Conservation (phyloP, 208 protist species). For the Leishmania guyanensis region DNA sequence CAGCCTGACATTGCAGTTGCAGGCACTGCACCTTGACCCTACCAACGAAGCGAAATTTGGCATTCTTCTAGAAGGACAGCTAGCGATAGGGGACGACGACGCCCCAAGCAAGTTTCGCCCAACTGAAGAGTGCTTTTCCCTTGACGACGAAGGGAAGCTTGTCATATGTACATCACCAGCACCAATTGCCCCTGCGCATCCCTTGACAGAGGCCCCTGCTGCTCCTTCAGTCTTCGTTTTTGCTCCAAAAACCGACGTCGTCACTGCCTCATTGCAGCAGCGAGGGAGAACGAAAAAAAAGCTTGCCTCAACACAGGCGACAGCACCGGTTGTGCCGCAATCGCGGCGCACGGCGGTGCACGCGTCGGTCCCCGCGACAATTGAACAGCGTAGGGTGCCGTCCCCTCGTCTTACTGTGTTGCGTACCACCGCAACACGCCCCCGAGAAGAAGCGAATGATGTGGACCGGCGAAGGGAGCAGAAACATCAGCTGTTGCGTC, state of each 20-base stretch:
- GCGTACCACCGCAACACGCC: conserved; percentile 25
- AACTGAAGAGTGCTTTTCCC: conserved; percentile 44
- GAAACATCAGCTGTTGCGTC: conserved; percentile 8
- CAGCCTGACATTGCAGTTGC: conserved; percentile 56
- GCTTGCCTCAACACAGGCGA: not conserved
- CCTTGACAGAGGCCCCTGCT: conserved; percentile 4
- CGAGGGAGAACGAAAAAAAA: not conserved
- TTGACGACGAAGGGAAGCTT: conserved; percentile 60
- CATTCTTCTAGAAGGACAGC: conserved; percentile 30
- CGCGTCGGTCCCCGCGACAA: not conserved
- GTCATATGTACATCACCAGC: conserved; percentile 28
- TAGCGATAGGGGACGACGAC: not conserved
- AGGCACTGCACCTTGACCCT: conserved; percentile 40
- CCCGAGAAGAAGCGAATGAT: conserved; percentile 67
- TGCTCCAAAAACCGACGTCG: not conserved
- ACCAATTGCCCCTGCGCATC: not conserved
- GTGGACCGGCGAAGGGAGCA: conserved; percentile 29
- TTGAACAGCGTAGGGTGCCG: not conserved
- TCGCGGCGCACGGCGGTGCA: conserved; percentile 20
- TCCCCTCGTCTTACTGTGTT: conserved; percentile 42
- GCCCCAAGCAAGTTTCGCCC: not conserved
- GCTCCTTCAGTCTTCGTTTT: not conserved
- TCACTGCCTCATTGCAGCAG: not conserved
- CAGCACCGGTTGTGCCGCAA: not conserved
- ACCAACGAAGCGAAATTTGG: conserved; percentile 29